These are phyloP conservation scores for Camellia granthamiana DNA, from an alignment of 148 eudicot species.

Conservation along the genomic window DNA sequence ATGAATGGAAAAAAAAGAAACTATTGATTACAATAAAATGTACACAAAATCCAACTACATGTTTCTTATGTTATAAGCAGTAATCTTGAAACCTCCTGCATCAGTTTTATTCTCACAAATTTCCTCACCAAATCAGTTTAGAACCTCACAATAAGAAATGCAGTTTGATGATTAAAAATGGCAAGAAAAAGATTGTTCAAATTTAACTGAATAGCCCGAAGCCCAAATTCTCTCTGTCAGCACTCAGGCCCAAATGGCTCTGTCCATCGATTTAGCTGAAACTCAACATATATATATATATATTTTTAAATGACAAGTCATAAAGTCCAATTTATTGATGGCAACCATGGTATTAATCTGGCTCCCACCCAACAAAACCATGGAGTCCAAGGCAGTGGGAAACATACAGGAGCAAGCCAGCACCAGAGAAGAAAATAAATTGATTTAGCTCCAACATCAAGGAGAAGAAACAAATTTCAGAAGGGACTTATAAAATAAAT, in stretches of 20 bases:
- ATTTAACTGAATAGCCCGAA: not conserved
- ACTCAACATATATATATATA: not conserved
- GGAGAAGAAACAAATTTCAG: not conserved
- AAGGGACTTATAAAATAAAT: too few relatives aligned
- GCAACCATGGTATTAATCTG: not conserved
- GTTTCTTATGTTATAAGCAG: not conserved
- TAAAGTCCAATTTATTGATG: not conserved
- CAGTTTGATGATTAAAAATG: not conserved
- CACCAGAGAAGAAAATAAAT: not conserved
- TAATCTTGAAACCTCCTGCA: not conserved
- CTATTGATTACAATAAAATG: not conserved
- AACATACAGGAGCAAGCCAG: constrained; percentile 1
- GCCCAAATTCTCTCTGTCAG: not conserved
- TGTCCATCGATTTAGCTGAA: not conserved
- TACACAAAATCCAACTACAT: not conserved
- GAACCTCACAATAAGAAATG: not conserved
- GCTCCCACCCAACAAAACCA: not conserved
- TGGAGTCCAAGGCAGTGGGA: not conserved
- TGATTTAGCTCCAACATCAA: not conserved
- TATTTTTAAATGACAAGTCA: not conserved
- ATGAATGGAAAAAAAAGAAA: not conserved
- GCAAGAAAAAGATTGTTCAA: not conserved
- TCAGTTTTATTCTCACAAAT: not conserved
- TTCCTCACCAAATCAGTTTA: not conserved
- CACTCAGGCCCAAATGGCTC: not conserved